Evolutionary conservation across 768 basidiomycete species (phyloP), one percentile per base, ranked within the genome.

Genomic region (Boletus tomentosulus): DNA sequence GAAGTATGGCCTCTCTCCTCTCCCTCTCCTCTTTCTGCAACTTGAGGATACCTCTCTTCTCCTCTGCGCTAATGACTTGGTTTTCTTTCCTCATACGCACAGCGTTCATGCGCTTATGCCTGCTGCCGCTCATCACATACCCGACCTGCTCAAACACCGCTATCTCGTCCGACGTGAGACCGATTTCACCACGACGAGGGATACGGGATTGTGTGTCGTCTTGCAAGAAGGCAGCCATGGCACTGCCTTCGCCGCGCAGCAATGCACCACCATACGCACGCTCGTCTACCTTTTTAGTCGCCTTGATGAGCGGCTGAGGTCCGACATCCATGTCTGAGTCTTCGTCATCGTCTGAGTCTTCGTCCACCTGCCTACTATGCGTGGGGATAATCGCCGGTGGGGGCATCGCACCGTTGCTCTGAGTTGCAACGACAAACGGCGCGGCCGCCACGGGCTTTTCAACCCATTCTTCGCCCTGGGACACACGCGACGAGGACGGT

Each of bases 61-160:
- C 97, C 73, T 98, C 97, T 2, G 96, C 94, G 63, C 88, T 92
- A 68, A 99, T 99, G 58, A 98, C 95, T 74, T 99, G 97, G 75
- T 99, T 98, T 77, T 99, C 97, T 78, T 98, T 98, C 66, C 96
- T 78, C 85, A 99, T 90, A 56, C 97, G 89, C 42, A 99, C 96
- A 1, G 97, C 96, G 62, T 98, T 99, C 97, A 99, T 99, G 71
- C 93, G 81, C 59, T 89, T 82, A 71, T 99, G 94, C 57, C 96
- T 76, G 63, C 85, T 89, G 43, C 96, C 97, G 62, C 89, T 93
- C 97, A 98, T 99, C 45, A 99, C 97, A 70, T 97, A 99, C 16
- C 97, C 97, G 8, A 88, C 89, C 24, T 77, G 65, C 75, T 99
- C 97, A 72, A 81, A 98, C 66, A 80, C 69, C 6, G 87, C 93